Percentiles rank a stretch among this genome's conserved stretches.
Evolutionary conservation across 2,329 filamentous ascomycete species (phyloP).

Genomic region (Aspergillus glaucus): DNA sequence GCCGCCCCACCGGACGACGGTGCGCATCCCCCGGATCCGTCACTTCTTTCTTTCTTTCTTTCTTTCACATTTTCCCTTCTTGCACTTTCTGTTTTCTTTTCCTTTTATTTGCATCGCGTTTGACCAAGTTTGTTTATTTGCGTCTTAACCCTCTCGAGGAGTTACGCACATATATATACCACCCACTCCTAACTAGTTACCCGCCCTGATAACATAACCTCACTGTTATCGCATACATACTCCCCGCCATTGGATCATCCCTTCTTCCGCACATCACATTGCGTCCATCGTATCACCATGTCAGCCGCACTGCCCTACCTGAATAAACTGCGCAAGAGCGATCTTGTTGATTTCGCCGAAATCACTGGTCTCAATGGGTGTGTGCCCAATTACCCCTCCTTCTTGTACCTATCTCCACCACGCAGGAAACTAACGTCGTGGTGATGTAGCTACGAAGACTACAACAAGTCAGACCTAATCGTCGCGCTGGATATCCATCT

Average conservation of each 20-base stretch:
- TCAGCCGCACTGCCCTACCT: slow-evolving; percentile 61
- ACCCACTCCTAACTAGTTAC: no score
- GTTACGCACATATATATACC: no score
- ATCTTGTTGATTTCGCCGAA: slow-evolving; percentile 68
- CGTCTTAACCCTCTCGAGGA: no score
- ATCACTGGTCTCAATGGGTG: slow-evolving; percentile 67
- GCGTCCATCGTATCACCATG: not conserved
- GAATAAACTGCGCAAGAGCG: slow-evolving; percentile 72
- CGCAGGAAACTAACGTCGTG: not conserved
- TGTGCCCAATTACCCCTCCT: slow-evolving; percentile 28
- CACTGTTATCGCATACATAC: not conserved
- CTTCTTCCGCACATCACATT: slow-evolving; percentile 20
- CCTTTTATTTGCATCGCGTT: not conserved
- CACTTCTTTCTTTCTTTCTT: not conserved
- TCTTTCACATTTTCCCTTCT: not conserved
- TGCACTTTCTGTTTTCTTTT: no score
- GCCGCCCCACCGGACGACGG: not conserved
- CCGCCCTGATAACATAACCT: no score
- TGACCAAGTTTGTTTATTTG: not conserved
- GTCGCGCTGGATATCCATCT: slow-evolving; percentile 67
- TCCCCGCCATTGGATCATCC: not conserved
- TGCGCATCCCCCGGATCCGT: not conserved
- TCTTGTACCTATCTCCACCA: no score
- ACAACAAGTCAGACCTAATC: slow-evolving; percentile 77
- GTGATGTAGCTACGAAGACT: slow-evolving; percentile 54